Base-by-base conservation (phyloP, 371 early-diverging fungal species). In the Rhizomucor pusillus region DNA sequence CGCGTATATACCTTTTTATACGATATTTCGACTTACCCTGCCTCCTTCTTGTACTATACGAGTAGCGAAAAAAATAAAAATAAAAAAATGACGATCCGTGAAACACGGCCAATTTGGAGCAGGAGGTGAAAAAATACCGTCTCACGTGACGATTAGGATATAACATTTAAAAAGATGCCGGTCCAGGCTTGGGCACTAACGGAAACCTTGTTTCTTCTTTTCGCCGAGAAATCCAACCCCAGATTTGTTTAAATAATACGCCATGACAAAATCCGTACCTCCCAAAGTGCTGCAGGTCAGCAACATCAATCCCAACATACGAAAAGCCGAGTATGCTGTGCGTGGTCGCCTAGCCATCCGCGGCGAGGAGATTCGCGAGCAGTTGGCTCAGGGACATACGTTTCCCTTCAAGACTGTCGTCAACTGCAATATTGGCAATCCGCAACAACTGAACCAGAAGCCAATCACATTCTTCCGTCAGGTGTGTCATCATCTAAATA, bases 401-500 rank as follows among this genome's bases (percentile, higher is more conserved):
- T 76, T 88, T 25, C 86, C 89, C 2, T 98, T 97, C 68, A 73
- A 82, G 39, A 71, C 78, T 35, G 83, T 96, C 57, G 87, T 90
- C 37, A 86, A 83, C 63, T 95, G 96, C 80, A 98, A 98, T 71
- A 97, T 98, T 61, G 99, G 99, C 57, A 98, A 98, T 76, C 99
- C 99, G 39, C 98, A 98, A 73, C 93, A 93, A 69, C 82, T 98
- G 10, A 69, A 80, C 37, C 98, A 98, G 73, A 86, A 87, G 60
- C 98, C 98, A 19, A 91, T 98, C 68, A 93, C 99, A 19, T 98
- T 96, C 65, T 90, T 94, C 79, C 89, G 99, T 56, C 97, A 98
- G 81, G 93, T 90, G 25, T 40, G 22, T 33, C 2, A 47, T 29
- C 29, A 29, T 29, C 29, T 29, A 29, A 29, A n/a, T n/a, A n/a